Base-by-base conservation (phyloP, 116 monocot species). In the Dioscorea cayenensis region DNA sequence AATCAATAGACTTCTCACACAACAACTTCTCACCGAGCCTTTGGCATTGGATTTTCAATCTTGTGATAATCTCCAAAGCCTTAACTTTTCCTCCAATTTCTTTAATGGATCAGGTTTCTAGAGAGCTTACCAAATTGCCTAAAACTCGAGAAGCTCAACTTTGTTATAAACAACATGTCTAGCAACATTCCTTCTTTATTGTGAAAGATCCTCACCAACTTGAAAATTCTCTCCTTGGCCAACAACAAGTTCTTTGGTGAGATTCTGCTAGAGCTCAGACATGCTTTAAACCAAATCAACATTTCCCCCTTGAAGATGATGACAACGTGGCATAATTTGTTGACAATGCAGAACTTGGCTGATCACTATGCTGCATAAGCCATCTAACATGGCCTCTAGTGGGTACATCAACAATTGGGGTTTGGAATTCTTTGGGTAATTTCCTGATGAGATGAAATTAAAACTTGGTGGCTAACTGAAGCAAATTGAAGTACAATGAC, bases 1-100 rank as follows among this genome's bases (percentile, higher is more conserved):
- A 23, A n/a, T 70, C 67, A 18, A 36, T 94, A 5, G 60, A 71
- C 77, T 76, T 94, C 60, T 73, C 89, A 9, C 71, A 80, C 72
- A 89, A 85, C 85, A 95, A 95, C 68, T 62, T 95, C 75, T 76
- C 8, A 85, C 87, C 13, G 85, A 92, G 2, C 82, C 92, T 74
- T 87, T 85, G 16, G 66, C 17, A 0, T 89, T 76, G 36, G 51
- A 85, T 14, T 86, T 95, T 28, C 89, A 86, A 0, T 17, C 3
- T 3, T 95, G 95, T 72, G 66, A 75, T n/a, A 79, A 77, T n/a
- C 60, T 95, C 29, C 67, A 23, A 2, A 14, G 12, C 35, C 78
- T 95, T 3, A 83, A 92, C 68, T 52, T 92, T 20, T 92, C 89
- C 10, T 70, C 73, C 65, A 95, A 92, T 16, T 20, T 25, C 9